A percentile compares a stretch with the other conserved stretches of the same genome.
These are phyloP conservation scores for Eucalyptus globulus DNA, from an alignment of 345 rosid species.

Conservation along the genomic window DNA sequence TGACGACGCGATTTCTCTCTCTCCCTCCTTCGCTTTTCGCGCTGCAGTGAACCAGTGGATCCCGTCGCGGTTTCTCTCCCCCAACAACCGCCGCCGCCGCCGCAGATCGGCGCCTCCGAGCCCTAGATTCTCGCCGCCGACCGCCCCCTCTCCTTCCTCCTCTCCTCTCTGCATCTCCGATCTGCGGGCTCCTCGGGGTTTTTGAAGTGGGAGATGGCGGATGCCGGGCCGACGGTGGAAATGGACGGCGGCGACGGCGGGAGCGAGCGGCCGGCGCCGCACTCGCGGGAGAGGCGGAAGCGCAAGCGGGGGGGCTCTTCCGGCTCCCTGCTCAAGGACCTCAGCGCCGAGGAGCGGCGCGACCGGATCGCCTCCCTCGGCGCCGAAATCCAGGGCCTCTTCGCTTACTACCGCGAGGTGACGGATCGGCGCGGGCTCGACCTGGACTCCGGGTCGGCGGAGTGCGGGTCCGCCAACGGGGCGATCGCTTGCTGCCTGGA, in stretches of 20 bases:
- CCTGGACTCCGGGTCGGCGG: slow-evolving; percentile 3
- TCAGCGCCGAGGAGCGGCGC: slow-evolving; percentile 25
- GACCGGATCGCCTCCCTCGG: slow-evolving; percentile 23
- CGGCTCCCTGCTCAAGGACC: not conserved
- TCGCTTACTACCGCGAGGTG: slow-evolving; percentile 35
- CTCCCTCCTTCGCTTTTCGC: not conserved
- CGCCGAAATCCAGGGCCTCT: slow-evolving; percentile 40
- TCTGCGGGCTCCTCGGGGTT: not conserved
- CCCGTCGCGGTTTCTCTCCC: not conserved
- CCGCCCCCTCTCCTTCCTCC: not conserved
- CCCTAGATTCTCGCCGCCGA: not conserved
- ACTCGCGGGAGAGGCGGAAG: not conserved
- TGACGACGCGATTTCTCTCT: not conserved
- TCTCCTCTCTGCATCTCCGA: not conserved
- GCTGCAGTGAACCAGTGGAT: not conserved
- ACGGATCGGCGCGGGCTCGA: slow-evolving; percentile 12
- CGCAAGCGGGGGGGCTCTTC: slow-evolving; percentile 36
- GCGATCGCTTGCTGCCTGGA: slow-evolving; percentile 60
- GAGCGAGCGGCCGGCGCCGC: not conserved
- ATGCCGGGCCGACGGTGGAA: not conserved
- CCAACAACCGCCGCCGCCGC: not conserved
- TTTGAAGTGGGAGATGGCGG: not conserved
- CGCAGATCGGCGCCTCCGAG: not conserved
- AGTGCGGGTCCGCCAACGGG: slow-evolving; percentile 22
- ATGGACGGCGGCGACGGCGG: not conserved